These are phyloP conservation scores for Rhamnella rubrinervis DNA, from an alignment of 331 rosid species.

Conservation along the genomic window DNA sequence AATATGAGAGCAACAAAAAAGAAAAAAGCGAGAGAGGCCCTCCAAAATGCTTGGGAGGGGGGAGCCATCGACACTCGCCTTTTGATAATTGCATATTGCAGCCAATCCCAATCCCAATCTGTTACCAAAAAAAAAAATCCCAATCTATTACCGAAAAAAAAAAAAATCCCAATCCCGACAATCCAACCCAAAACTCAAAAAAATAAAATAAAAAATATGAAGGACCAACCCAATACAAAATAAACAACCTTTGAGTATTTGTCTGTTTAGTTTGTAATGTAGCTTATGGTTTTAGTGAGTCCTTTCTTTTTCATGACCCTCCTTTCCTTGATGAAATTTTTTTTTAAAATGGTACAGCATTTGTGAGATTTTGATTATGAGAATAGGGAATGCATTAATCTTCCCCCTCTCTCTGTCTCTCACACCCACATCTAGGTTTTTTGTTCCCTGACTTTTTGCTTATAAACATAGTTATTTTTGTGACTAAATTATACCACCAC, in stretches of 20 bases:
- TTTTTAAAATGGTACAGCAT: no score
- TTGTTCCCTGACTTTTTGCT: background rate
- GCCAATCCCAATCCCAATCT: constrained; percentile 33
- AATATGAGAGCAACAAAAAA: constrained; percentile 21
- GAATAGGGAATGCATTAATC: constrained; percentile 24
- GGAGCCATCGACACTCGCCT: constrained; percentile 36
- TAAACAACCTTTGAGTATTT: constrained; percentile 30
- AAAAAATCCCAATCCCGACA: constrained; percentile 31
- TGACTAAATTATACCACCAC: constrained; percentile 5
- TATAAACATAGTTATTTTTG: background rate
- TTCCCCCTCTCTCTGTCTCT: background rate
- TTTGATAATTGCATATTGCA: constrained; percentile 24
- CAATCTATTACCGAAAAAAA: no score
- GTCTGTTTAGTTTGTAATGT: constrained; percentile 7
- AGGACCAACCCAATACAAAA: constrained; percentile 28
- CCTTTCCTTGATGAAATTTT: constrained; percentile 32
- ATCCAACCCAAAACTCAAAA: constrained; percentile 12
- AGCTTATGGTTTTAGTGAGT: constrained; percentile 26
- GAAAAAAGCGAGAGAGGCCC: constrained; percentile 14
- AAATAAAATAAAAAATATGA: no score
- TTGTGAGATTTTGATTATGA: background rate
- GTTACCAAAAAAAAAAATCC: no score
- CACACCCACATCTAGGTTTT: background rate
- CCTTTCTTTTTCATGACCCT: constrained; percentile 4
- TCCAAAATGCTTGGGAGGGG: constrained; percentile 40